Conservation (phyloP, 805 yeast genomes). For the Saturnispora sanitii region DNA sequence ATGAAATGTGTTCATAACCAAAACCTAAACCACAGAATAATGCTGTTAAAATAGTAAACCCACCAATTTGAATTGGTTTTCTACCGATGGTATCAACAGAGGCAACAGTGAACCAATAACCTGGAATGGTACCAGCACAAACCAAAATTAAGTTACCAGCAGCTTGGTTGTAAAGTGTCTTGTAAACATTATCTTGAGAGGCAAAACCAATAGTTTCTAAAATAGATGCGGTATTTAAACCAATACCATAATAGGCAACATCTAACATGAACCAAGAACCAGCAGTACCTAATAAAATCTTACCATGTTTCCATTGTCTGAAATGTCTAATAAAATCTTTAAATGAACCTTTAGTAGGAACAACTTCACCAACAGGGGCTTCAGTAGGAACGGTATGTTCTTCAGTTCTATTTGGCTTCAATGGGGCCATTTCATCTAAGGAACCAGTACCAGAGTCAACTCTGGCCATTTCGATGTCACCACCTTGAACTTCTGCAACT, state of each 20-base stretch:
- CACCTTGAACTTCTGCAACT: constrained; percentile 47
- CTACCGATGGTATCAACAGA: constrained; percentile 77
- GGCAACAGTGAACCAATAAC: constrained; percentile 81
- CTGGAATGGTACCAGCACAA: constrained; percentile 94
- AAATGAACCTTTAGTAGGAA: constrained; percentile 73
- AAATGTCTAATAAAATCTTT: constrained; percentile 65
- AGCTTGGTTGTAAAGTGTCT: constrained; percentile 62
- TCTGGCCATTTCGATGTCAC: constrained; percentile 46
- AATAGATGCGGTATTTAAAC: constrained; percentile 73
- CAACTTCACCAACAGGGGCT: constrained; percentile 19
- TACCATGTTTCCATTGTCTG: constrained; percentile 78
- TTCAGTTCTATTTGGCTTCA: constrained; percentile 11
- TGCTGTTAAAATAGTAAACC: constrained; percentile 62
- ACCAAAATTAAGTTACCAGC: constrained; percentile 89
- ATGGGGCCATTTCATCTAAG: constrained; percentile 29
- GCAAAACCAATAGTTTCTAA: constrained; percentile 81
- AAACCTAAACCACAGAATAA: constrained; percentile 76
- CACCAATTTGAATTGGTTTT: constrained; percentile 70
- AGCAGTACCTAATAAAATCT: constrained; percentile 79
- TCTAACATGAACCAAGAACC: constrained; percentile 88
- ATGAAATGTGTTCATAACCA: constrained; percentile 61
- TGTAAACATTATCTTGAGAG: constrained; percentile 57
- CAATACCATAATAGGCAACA: constrained; percentile 84
- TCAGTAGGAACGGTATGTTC: constrained; percentile 33
- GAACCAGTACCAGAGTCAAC: constrained; percentile 36